Conservation (phyloP, 116 monocot genomes). For the Iris pallida region DNA sequence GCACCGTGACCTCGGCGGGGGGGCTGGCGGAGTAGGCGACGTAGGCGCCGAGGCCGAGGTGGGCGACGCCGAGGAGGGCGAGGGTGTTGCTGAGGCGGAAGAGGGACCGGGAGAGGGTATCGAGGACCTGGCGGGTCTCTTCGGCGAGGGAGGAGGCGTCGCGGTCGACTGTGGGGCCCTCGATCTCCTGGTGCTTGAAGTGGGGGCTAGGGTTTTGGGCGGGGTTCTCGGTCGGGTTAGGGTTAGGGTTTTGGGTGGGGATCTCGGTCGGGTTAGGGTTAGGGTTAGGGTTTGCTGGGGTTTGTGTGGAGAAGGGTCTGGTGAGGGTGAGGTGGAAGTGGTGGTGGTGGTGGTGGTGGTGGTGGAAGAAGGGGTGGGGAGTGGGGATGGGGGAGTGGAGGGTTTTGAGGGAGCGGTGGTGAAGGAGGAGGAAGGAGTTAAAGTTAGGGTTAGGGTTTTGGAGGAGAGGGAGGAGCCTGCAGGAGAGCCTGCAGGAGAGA, state of each 20-base stretch:
- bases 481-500: background rate
- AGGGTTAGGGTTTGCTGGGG: constrained; percentile 1
- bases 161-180: constrained; percentile 88
- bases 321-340: background rate
- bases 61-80: constrained; percentile 61
- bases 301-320: background rate
- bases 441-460: background rate
- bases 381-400: background rate
- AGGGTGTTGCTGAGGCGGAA: constrained; percentile 55
- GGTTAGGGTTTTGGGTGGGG: constrained; percentile 1
- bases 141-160: constrained; percentile 79
- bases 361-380: background rate
- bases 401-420: background rate
- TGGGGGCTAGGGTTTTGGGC: constrained; percentile 6
- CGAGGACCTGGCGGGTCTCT: constrained; percentile 74
- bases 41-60: constrained; percentile 82
- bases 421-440: too few relatives aligned
- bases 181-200: constrained; percentile 71
- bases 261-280: background rate
- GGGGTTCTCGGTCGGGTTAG: constrained; percentile 12
- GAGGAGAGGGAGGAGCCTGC: background rate
- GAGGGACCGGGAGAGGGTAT: constrained; percentile 44
- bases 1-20: constrained; percentile 34
- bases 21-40: constrained; percentile 30
- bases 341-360: too few relatives aligned